Conservation (phyloP, 2,329 filamentous ascomycete genomes). For the Fusarium azukiicola region DNA sequence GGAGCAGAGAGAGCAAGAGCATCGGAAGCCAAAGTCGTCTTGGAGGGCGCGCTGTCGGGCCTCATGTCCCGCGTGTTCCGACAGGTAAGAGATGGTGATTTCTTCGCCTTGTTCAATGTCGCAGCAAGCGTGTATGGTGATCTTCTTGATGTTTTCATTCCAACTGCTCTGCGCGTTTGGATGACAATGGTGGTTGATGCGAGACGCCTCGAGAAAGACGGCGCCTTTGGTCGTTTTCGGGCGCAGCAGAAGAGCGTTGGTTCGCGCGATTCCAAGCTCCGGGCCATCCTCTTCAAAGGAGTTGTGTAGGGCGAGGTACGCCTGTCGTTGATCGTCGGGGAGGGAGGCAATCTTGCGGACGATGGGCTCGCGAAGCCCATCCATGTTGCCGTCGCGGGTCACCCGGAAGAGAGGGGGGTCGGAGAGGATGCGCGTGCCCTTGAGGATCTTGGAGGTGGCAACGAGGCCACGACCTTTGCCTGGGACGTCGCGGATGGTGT, state of each 20-base stretch:
- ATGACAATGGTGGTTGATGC: constrained; percentile 56
- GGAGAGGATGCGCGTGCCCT: constrained; percentile 41
- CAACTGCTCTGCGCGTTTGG: constrained; percentile 53
- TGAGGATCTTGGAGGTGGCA: constrained; percentile 29
- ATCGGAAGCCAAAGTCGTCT: constrained; percentile 24
- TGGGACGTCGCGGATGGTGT: constrained; percentile 18
- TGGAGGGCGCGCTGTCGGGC: constrained; percentile 15
- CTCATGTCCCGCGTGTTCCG: background rate
- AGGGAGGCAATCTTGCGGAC: background rate
- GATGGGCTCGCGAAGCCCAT: background rate
- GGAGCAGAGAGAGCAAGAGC: constrained; percentile 33
- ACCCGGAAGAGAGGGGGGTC: constrained; percentile 23
- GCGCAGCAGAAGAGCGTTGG: constrained; percentile 33
- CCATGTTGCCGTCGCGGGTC: background rate
- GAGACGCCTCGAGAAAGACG: constrained; percentile 48
- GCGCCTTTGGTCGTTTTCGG: constrained; percentile 20
- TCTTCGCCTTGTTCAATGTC: constrained; percentile 53
- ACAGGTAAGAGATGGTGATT: constrained; percentile 50
- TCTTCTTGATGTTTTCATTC: constrained; percentile 42
- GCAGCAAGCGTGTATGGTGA: constrained; percentile 50
- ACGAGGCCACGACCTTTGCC: constrained; percentile 40
- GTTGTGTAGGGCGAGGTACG: constrained; percentile 27
- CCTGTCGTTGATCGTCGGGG: background rate
- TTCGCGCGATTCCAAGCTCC: constrained; percentile 27
- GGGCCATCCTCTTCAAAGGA: background rate